Percentiles rank a stretch among this genome's conserved stretches.
phyloP scores from a whole-genome alignment of 2,329 filamentous ascomycete species.

The Fusarium lateritium region DNA sequence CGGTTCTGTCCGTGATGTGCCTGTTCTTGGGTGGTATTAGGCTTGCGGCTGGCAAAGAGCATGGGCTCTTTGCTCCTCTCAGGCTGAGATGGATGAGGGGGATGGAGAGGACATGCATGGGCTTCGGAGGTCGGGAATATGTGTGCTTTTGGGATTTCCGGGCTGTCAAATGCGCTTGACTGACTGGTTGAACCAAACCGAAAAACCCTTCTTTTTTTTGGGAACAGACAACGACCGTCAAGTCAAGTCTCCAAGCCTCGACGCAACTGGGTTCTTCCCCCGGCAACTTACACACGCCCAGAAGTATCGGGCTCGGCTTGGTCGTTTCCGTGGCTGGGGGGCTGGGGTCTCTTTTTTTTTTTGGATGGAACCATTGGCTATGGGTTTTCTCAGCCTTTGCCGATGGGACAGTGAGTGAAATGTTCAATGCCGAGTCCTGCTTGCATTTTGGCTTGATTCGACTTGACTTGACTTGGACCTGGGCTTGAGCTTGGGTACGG shows the following conservation, averaged over 20 bases:
- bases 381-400: constrained; percentile 15
- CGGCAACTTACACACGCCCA: constrained; percentile 42
- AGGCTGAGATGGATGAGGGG: constrained; percentile 2
- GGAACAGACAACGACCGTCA: not conserved
- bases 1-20: constrained; percentile 39
- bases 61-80: not conserved
- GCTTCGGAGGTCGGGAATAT: constrained; percentile 1
- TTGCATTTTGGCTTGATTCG: constrained; percentile 4
- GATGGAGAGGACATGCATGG: not conserved
- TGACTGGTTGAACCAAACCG: not conserved
- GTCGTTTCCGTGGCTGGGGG: constrained; percentile 23
- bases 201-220: not conserved
- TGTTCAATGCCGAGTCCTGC: constrained; percentile 21
- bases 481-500: constrained; percentile 7
- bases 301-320: constrained; percentile 12
- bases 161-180: constrained; percentile 6
- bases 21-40: constrained; percentile 28
- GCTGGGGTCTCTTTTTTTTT: constrained; percentile 2
- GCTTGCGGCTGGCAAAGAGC: constrained; percentile 6
- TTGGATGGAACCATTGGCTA: constrained; percentile 7
- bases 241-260: constrained; percentile 26
- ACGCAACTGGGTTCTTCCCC: constrained; percentile 24
- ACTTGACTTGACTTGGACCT: not conserved
- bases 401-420: constrained; percentile 19
- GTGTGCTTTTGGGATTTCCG: not conserved